Evolutionary conservation across 768 basidiomycete species (phyloP).

Genomic region (Tylopilus subfusipes): DNA sequence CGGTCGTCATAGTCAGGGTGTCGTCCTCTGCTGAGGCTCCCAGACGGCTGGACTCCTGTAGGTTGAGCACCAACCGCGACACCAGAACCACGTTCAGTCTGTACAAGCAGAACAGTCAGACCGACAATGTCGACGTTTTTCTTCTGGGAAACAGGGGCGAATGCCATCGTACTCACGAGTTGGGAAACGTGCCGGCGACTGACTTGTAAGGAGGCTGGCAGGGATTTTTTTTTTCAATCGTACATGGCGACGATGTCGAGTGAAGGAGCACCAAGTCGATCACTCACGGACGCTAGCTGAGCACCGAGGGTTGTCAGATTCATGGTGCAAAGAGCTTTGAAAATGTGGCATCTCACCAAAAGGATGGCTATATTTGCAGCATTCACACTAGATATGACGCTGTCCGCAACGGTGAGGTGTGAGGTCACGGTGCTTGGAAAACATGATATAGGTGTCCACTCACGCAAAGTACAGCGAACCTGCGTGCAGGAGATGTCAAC

Average conservation of each 20-base stretch:
- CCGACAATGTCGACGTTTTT: neutral
- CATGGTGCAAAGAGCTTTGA: neutral
- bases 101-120: neutral
- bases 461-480: constrained; percentile 21
- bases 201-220: neutral
- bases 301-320: neutral
- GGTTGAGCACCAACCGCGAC: constrained; percentile 18
- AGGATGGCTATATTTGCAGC: constrained; percentile 9
- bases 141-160: neutral
- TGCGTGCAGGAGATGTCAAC: neutral
- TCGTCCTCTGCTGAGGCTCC: neutral
- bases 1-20: too few species aligned
- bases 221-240: neutral
- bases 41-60: neutral
- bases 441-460: neutral
- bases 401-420: neutral
- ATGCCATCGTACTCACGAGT: neutral
- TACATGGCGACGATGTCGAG: neutral
- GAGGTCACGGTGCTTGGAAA: too few species aligned
- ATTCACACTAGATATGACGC: constrained; percentile 12
- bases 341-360: constrained; percentile 5
- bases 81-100: constrained; percentile 17
- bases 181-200: neutral
- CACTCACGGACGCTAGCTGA: constrained; percentile 10
- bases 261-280: neutral